Percentiles rank a stretch among this genome's conserved stretches.
Conservation (phyloP, 805 yeast species). For the Kodamaea sagamina region DNA sequence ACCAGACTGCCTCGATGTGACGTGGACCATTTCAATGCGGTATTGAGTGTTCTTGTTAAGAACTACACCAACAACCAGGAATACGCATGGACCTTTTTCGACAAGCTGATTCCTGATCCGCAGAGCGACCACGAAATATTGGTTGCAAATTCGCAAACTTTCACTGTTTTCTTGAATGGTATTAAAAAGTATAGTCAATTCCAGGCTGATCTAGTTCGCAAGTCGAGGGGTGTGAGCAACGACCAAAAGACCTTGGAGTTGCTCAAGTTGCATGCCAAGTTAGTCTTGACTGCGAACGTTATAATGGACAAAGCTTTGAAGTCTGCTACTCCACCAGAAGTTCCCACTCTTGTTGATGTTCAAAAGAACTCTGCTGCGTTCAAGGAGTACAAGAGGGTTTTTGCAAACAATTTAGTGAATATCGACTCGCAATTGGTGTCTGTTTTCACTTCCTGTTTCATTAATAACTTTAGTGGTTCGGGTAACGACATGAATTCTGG, state of each 20-base stretch:
- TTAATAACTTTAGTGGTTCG: constrained; percentile 30
- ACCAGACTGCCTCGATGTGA: constrained; percentile 16
- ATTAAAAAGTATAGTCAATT: constrained; percentile 22
- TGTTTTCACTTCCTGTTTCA: constrained; percentile 32
- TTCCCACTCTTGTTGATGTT: constrained; percentile 32
- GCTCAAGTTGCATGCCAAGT: constrained; percentile 30
- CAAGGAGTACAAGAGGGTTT: constrained; percentile 19
- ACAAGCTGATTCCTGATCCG: constrained; percentile 24
- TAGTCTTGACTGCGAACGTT: constrained; percentile 28
- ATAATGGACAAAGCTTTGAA: constrained; percentile 28
- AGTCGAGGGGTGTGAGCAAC: constrained; percentile 17
- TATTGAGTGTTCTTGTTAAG: constrained; percentile 36
- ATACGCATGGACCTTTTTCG: constrained; percentile 41
- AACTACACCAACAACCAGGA: constrained; percentile 34
- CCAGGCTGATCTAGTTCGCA: constrained; percentile 19
- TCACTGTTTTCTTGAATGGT: constrained; percentile 42
- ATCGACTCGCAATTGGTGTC: constrained; percentile 36
- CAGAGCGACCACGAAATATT: constrained; percentile 17
- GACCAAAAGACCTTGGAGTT: constrained; percentile 25
- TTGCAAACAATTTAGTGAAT: constrained; percentile 24
- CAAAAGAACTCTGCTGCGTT: constrained; percentile 23
- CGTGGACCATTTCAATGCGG: constrained; percentile 40
- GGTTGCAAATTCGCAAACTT: constrained; percentile 37
- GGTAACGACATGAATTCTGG: constrained; percentile 23
- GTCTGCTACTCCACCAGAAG: constrained; percentile 36